Conservation (phyloP, 75 land plant genomes). For the Picea glauca region DNA sequence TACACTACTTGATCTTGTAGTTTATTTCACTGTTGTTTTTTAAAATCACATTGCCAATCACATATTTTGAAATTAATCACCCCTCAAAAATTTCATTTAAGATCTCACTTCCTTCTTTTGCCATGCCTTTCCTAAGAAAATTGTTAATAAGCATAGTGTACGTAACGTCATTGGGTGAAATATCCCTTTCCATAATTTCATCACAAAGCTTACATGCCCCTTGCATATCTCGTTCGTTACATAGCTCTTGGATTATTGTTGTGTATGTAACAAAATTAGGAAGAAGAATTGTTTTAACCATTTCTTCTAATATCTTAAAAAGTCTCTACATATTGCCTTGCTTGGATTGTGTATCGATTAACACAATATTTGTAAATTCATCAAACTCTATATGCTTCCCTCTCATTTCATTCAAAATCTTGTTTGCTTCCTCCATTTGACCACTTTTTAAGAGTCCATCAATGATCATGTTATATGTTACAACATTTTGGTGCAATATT, state of each 20-base stretch:
- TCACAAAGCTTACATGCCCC: slow-evolving; percentile 16
- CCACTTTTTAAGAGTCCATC: slow-evolving; percentile 18
- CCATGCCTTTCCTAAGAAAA: too few species aligned
- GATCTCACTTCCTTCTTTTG: too few species aligned
- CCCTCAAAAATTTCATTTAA: too few species aligned
- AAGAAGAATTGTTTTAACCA: slow-evolving; percentile 6
- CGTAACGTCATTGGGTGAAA: too few species aligned
- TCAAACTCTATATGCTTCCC: slow-evolving; percentile 18
- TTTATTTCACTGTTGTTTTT: too few species aligned
- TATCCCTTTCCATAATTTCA: neutral
- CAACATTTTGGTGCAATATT: neutral
- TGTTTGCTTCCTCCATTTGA: slow-evolving; percentile 13
- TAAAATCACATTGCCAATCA: too few species aligned
- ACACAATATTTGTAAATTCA: slow-evolving; percentile 23
- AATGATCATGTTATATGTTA: slow-evolving; percentile 17
- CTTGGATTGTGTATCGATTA: slow-evolving; percentile 26
- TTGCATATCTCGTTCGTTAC: neutral
- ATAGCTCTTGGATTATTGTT: slow-evolving; percentile 16
- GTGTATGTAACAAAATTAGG: slow-evolving; percentile 26
- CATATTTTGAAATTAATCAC: too few species aligned
- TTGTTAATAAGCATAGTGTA: too few species aligned
- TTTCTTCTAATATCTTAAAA: slow-evolving; percentile 16
- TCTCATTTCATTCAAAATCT: slow-evolving; percentile 11
- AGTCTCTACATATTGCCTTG: slow-evolving; percentile 20
- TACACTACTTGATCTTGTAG: too few species aligned